Base-by-base conservation (phyloP, 2,329 filamentous ascomycete genomes). In the Graphilbum sp. region DNA sequence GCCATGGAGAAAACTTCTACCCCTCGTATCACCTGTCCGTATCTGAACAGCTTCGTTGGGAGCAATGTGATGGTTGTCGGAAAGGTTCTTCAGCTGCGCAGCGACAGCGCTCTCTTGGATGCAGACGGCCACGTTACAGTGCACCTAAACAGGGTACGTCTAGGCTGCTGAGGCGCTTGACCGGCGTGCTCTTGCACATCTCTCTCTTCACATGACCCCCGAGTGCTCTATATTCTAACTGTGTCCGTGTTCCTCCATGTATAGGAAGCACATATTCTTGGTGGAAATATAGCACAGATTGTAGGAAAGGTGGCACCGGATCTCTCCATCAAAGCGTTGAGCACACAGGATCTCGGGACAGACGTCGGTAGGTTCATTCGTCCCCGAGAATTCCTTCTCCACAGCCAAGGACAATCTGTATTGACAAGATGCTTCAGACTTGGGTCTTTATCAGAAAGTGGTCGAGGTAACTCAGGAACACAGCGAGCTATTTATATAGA, bases 31-130 rank as follows among this genome's bases (percentile, higher is more conserved):
- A 84, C 82, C 35, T 80, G 81, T 38, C 62, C 69, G 31, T 81
- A 88, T 59, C 79, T 96, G 41, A 74, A 85, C 54, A 67, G 68
- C 52, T 93, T 87, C 61, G 67, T 76, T 47, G 66, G 67, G 47
- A 70, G 73, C 46, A 82, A 81, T 44, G 82, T 96, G 45, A 86
- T 86, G 49, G 66, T 96, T 39, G 68, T 93, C 5, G 90, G 90
- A 50, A 86, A 80, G 50, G 86, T 96, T 34, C 71, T 73, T 4
- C 78, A 90, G 50, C 66, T 96, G 19, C 77, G 78, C 37, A 87
- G 87, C 47, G 82, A 90, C 37, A 70, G 72, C 36, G 88, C 86
- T 0, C 74, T 75, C 6, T 70, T 96, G 23, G 85, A 94, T 41
- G 79, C 84, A 6, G 79, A 75, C 20, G 88, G 88, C 0, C 69